Conservation (phyloP, 2,329 filamentous ascomycete genomes). For the Botryotinia convoluta region DNA sequence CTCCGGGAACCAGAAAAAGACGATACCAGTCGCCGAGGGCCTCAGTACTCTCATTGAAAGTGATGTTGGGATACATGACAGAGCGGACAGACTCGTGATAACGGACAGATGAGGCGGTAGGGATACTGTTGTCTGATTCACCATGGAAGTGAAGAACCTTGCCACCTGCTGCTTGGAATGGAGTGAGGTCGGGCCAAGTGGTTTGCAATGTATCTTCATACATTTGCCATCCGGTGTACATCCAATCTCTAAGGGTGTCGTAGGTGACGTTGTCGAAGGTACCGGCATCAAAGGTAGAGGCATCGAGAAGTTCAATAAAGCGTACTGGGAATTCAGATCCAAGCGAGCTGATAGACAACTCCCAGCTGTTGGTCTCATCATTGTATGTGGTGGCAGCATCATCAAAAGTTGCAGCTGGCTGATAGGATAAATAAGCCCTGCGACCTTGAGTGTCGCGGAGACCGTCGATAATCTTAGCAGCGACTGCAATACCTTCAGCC, state of each 20-base stretch:
- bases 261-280: constrained; percentile 50
- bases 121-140: constrained; percentile 53
- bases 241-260: constrained; percentile 55
- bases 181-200: constrained; percentile 50
- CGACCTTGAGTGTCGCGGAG: constrained; percentile 39
- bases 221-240: constrained; percentile 47
- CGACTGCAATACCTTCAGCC: constrained; percentile 39
- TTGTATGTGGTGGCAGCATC: constrained; percentile 12
- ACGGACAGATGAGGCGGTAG: constrained; percentile 52
- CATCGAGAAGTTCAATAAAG: constrained; percentile 43
- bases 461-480: constrained; percentile 39
- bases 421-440: constrained; percentile 41
- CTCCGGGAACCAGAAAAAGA: constrained; percentile 53
- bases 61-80: constrained; percentile 47
- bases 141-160: constrained; percentile 60
- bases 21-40: constrained; percentile 54
- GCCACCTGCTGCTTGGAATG: constrained; percentile 49
- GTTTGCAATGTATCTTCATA: constrained; percentile 54
- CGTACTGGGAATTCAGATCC: constrained; percentile 42
- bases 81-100: constrained; percentile 53
- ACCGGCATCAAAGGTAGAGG: constrained; percentile 41
- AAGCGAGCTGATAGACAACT: constrained; percentile 36
- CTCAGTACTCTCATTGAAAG: constrained; percentile 41
- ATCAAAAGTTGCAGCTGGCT: constrained; percentile 29
- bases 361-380: constrained; percentile 32